Evolutionary conservation across 306 rosid genomes (phyloP).

Genomic region (Dalbergia oliveri): DNA sequence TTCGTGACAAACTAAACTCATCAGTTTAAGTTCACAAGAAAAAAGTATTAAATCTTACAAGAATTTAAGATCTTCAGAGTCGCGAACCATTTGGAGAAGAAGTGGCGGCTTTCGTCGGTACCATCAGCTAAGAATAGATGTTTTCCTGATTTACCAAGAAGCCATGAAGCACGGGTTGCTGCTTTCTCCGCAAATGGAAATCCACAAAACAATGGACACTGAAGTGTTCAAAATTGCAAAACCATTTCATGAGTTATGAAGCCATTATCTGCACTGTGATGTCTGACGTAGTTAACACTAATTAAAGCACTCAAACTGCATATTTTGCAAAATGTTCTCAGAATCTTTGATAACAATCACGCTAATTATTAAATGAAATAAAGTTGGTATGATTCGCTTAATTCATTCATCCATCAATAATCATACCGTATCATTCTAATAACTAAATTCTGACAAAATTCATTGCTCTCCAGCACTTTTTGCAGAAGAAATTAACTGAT

Average conservation of each 20-base stretch:
- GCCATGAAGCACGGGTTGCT: conserved; percentile 60
- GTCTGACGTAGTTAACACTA: background rate
- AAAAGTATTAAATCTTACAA: conserved; percentile 59
- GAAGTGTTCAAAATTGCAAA: conserved; percentile 43
- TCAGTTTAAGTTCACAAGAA: background rate
- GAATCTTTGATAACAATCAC: too few relatives aligned
- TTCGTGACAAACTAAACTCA: background rate
- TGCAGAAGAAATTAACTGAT: background rate
- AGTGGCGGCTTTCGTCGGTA: conserved; percentile 77
- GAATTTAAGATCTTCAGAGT: conserved; percentile 75
- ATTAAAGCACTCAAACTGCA: conserved; percentile 25
- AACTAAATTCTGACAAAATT: too few relatives aligned
- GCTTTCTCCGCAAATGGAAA: conserved; percentile 70
- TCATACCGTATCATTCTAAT: too few relatives aligned
- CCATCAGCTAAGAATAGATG: conserved; percentile 79
- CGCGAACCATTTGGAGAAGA: conserved; percentile 81
- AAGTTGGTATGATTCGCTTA: too few relatives aligned
- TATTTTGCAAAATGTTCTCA: background rate
- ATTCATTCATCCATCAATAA: too few relatives aligned
- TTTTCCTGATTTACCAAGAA: conserved; percentile 78
- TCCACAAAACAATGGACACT: conserved; percentile 89
- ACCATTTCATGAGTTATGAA: conserved; percentile 31
- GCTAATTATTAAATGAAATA: background rate
- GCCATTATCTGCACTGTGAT: conserved; percentile 9
- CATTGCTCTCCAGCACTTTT: background rate